phyloP scores from a whole-genome alignment of 345 rosid species.

The Cardiospermum halicacabum region DNA sequence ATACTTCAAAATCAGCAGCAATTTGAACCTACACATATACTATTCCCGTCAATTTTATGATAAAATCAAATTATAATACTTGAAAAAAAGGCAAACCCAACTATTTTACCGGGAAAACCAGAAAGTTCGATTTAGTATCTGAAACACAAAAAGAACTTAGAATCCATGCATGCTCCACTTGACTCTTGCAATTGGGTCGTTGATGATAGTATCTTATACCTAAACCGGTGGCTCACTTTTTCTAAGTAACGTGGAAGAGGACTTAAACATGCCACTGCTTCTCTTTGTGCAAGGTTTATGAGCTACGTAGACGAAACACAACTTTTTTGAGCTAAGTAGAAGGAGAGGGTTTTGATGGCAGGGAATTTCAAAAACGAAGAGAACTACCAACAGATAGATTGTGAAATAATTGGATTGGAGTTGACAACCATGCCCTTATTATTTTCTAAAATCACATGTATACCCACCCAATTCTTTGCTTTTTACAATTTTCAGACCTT shows the following conservation, averaged over 20 bases:
- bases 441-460: not conserved
- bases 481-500: no score
- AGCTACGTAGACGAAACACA: not conserved
- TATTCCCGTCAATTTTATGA: not conserved
- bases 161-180: not conserved
- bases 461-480: no score
- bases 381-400: not conserved
- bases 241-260: not conserved
- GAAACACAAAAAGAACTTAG: not conserved
- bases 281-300: no score
- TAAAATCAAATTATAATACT: not conserved
- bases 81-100: not conserved
- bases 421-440: not conserved
- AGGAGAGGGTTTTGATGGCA: not conserved
- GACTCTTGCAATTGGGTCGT: not conserved
- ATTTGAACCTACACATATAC: not conserved
- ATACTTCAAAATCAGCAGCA: not conserved
- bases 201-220: no score
- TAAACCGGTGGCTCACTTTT: no score
- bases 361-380: slow-evolving; percentile 14
- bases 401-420: not conserved
- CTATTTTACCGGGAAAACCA: not conserved
- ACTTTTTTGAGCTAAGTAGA: slow-evolving; percentile 8
- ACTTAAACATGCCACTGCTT: not conserved
- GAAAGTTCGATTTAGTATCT: not conserved